phyloP scores from a whole-genome alignment of 208 protist genomes.

The Leishmania mexicana region DNA sequence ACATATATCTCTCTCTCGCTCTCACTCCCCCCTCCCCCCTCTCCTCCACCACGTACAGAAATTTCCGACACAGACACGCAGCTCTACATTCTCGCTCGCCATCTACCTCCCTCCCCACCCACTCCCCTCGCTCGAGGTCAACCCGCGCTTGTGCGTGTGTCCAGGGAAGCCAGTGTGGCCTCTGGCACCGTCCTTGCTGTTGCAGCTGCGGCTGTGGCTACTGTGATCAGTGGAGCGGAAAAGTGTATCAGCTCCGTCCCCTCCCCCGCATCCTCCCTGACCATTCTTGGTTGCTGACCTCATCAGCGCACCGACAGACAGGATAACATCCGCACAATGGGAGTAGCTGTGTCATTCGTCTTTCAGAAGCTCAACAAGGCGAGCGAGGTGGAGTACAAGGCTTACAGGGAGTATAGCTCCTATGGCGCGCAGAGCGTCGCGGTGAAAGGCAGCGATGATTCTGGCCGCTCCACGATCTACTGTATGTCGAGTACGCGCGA shows the following conservation, averaged over 20 bases:
- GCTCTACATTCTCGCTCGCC: too few species aligned
- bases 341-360: conserved; percentile 46
- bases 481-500: conserved; percentile 59
- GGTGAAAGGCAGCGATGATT: conserved; percentile 41
- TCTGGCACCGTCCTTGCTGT: too few species aligned
- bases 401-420: conserved; percentile 43
- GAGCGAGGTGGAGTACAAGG: conserved; percentile 45
- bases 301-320: background rate
- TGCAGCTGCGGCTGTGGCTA: too few species aligned
- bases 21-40: background rate
- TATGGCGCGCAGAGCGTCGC: conserved; percentile 45
- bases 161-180: background rate
- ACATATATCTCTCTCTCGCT: background rate
- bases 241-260: too few species aligned
- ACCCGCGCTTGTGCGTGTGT: background rate
- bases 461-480: conserved; percentile 61
- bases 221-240: too few species aligned
- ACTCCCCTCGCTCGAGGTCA: too few species aligned
- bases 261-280: background rate
- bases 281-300: background rate
- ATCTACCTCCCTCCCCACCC: too few species aligned
- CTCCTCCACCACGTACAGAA: background rate
- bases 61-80: conserved; percentile 5
- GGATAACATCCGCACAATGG: conserved; percentile 34
- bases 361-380: conserved; percentile 48